Evolutionary conservation across 495 filamentous ascomycete genomes (phyloP), one percentile per base, ranked within the genome.

Genomic region (Lasiosphaeria miniovina): DNA sequence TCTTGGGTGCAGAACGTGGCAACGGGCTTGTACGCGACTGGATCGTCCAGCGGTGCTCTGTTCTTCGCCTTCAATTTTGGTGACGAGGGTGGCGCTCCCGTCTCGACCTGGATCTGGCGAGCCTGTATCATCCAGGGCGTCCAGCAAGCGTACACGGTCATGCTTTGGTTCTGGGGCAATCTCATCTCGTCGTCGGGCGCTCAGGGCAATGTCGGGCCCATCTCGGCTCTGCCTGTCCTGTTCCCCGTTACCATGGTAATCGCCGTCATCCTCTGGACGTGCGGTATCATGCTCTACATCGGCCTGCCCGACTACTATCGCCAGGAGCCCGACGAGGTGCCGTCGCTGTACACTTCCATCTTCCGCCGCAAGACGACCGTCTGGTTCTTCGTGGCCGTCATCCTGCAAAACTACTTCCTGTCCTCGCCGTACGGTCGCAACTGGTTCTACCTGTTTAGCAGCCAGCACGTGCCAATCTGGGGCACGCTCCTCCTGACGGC

Each of bases 1-100:
- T 74, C 66, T n/a, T 84, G 81, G 81, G 68, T 84, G 10, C 79
- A 86, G 55, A 84, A 84, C 45, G 70, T 81, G 4, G 85, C 82
- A 5, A 82, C 84, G 5, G 84, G 71, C 1, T 55, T 86, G 41
- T 88, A 88, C 61, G 79, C 81, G n/a, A 65, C 75, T 10, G 85
- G 80, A 2, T 84, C 84, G 3, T 77, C 82, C n/a, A 79, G 75
- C 59, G 85, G 84, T 24, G 80, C 79, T 5, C 69, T 88, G 43
- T 88, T 80, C 74, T 87, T 87, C 64, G 78, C 84, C n/a, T 76
- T 87, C 54, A 88, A 88, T 63, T 87, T 88, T 65, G 85, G 83
- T 52, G 79, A 80, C 58, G 81, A 86, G 67, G 82, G 80, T 32
- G 80, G 81, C 49, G 74, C 82, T 4, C 82, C 85, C 10, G 71